phyloP scores from a whole-genome alignment of 371 early-diverging fungal species.

The Blastocladiella emersonii region DNA sequence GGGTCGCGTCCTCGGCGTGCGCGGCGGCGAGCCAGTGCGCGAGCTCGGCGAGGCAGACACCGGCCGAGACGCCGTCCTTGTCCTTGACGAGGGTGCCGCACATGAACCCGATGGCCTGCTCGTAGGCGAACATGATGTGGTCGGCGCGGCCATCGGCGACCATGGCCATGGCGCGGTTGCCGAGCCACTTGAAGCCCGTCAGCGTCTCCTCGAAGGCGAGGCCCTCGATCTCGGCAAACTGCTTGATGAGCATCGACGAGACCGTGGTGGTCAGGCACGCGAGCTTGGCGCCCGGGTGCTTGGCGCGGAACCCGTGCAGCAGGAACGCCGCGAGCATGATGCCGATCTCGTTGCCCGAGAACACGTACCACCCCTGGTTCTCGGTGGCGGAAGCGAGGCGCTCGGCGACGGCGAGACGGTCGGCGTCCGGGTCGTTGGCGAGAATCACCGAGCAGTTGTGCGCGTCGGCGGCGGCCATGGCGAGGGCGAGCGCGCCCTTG shows the following conservation, averaged over 20 bases:
- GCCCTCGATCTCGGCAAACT: slow-evolving; percentile 60
- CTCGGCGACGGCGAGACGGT: slow-evolving; percentile 83
- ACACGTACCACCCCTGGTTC: slow-evolving; percentile 49
- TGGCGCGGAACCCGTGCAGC: slow-evolving; percentile 38
- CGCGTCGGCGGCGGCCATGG: slow-evolving; percentile 56
- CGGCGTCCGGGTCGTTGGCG: slow-evolving; percentile 98
- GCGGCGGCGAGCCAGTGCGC: slow-evolving; percentile 35
- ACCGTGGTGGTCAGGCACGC: slow-evolving; percentile 56
- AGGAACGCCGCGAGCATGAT: slow-evolving; percentile 60
- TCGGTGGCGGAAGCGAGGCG: slow-evolving; percentile 18
- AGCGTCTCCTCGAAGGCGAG: slow-evolving; percentile 76
- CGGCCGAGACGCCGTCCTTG: slow-evolving; percentile 74
- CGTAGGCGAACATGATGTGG: slow-evolving; percentile 66
- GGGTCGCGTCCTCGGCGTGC: slow-evolving; percentile 18
- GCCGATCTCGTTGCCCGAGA: slow-evolving; percentile 88
- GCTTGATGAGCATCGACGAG: slow-evolving; percentile 68
- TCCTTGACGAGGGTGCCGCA: slow-evolving; percentile 59
- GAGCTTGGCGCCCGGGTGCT: slow-evolving; percentile 48
- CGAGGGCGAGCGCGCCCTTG: slow-evolving; percentile 67
- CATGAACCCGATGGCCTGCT: slow-evolving; percentile 89
- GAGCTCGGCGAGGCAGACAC: slow-evolving; percentile 70
- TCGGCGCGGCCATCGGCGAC: slow-evolving; percentile 31
- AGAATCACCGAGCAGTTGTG: slow-evolving; percentile 50
- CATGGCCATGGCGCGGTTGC: slow-evolving; percentile 54
- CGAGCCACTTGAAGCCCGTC: slow-evolving; percentile 95